Evolutionary conservation across 202 grass and related monocot species (phyloP).

Genomic region (Schoenoplectus tabernaemontani): DNA sequence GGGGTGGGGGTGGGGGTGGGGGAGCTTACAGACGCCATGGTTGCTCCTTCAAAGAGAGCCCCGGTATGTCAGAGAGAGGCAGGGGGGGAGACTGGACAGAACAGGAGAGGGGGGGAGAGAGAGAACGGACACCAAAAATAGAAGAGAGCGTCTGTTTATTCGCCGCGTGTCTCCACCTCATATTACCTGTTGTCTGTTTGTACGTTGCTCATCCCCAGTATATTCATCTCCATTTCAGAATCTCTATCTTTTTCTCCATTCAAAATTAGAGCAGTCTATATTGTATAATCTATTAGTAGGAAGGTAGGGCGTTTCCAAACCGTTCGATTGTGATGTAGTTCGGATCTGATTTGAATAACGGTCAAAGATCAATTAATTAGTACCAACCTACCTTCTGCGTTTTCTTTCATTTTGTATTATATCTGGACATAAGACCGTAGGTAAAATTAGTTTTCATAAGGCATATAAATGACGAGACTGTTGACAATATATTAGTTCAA

Average conservation of each 20-base stretch:
- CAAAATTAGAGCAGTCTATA: too few relatives aligned
- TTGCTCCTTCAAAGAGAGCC: background rate
- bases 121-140: background rate
- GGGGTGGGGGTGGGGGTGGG: background rate
- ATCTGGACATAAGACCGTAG: too few relatives aligned
- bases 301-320: background rate
- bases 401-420: too few relatives aligned
- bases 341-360: background rate
- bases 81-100: too few relatives aligned
- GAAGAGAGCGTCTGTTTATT: conserved; percentile 24
- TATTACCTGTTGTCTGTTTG: conserved; percentile 23
- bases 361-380: background rate
- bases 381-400: too few relatives aligned
- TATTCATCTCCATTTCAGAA: background rate
- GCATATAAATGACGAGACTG: too few relatives aligned
- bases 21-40: conserved; percentile 28
- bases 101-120: conserved; percentile 15
- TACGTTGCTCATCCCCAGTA: background rate
- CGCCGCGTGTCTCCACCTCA: conserved; percentile 27
- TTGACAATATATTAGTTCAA: too few relatives aligned
- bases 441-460: too few relatives aligned
- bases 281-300: too few relatives aligned
- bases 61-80: conserved; percentile 7
- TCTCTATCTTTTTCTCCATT: background rate
- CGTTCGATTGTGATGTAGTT: background rate